A percentile compares a stretch with the other conserved stretches of the same genome.
phyloP scores from a whole-genome alignment of 176 grass and related monocot genomes.

The Cymbopogon citratus region DNA sequence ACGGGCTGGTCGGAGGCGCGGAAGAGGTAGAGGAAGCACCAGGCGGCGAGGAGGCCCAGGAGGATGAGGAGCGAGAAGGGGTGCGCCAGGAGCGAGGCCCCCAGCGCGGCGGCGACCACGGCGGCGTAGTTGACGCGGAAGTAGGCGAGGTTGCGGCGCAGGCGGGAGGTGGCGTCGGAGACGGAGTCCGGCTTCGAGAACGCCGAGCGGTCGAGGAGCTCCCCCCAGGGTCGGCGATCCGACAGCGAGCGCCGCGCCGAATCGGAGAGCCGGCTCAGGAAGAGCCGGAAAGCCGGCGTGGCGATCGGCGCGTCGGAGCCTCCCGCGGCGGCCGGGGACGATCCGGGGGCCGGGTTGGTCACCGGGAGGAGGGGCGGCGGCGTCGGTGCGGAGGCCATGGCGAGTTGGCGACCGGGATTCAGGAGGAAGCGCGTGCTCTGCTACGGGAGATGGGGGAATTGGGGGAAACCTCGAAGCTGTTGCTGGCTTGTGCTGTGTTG shows the following conservation, averaged over 20 bases:
- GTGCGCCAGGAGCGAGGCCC: constrained; percentile 66
- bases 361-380: constrained; percentile 69
- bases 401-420: constrained; percentile 12
- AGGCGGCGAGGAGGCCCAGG: constrained; percentile 63
- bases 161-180: constrained; percentile 83
- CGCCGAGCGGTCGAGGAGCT: constrained; percentile 83
- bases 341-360: constrained; percentile 38
- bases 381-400: constrained; percentile 55
- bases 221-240: constrained; percentile 78
- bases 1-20: constrained; percentile 77
- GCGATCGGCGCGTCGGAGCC: constrained; percentile 34
- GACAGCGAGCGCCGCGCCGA: constrained; percentile 71
- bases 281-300: constrained; percentile 70
- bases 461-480: not conserved
- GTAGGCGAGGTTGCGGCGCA: constrained; percentile 93
- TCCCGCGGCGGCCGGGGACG: constrained; percentile 1
- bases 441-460: not conserved
- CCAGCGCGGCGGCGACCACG: constrained; percentile 63
- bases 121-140: constrained; percentile 98
- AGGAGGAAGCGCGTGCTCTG: not conserved
- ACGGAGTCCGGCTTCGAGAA: constrained; percentile 84
- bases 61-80: constrained; percentile 88
- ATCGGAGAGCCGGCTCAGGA: constrained; percentile 76
- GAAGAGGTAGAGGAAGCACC: constrained; percentile 97
- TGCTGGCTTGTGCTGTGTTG: not conserved